Evolutionary conservation across 208 protist species (phyloP).

Genomic region (Trichomonas tenax): DNA sequence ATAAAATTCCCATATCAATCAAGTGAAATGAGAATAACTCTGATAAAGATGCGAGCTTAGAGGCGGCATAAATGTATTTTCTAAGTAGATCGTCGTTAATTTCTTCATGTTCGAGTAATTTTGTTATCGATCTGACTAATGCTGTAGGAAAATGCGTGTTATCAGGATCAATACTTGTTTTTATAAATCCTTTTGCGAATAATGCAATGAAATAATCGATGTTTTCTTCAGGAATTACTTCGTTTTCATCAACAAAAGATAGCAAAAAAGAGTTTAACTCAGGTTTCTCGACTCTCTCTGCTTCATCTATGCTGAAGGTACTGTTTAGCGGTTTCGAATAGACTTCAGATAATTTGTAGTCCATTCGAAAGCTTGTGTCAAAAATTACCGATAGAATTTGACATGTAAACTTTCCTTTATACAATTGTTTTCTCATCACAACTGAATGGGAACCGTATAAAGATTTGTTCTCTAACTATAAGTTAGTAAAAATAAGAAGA

Average conservation of each 20-base stretch:
- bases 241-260: neutral
- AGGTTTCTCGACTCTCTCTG: neutral
- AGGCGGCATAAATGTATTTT: neutral
- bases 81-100: neutral
- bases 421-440: no score
- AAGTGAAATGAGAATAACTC: neutral
- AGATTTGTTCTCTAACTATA: no score
- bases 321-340: neutral
- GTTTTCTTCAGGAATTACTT: neutral
- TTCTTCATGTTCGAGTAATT: neutral
- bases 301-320: neutral
- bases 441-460: no score
- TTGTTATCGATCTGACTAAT: neutral
- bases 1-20: neutral
- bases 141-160: neutral
- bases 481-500: no score
- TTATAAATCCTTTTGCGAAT: neutral
- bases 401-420: no score
- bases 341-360: neutral
- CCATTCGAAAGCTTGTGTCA: no score
- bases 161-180: neutral
- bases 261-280: neutral
- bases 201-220: neutral
- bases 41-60: neutral
- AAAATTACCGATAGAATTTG: no score